Percentiles rank a stretch among this genome's conserved stretches.
Conservation (phyloP, 306 rosid genomes). For the Cucurbita maxima region DNA sequence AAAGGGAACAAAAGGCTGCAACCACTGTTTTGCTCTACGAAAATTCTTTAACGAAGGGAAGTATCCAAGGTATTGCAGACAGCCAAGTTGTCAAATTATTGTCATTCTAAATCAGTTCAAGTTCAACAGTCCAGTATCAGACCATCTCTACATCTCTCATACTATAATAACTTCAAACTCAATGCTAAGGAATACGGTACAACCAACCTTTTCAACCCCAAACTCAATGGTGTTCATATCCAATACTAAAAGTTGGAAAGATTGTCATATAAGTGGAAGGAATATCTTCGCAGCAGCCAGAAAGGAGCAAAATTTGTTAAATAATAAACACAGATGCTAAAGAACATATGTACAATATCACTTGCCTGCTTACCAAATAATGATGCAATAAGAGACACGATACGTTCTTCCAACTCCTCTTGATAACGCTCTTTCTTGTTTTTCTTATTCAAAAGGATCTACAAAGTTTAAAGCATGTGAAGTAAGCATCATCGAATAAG, state of each 20-base stretch:
- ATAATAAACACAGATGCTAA: not conserved
- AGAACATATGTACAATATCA: conserved; percentile 14
- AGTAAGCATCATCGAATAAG: conserved; percentile 12
- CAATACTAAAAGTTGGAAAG: not conserved
- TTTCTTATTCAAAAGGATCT: conserved; percentile 70
- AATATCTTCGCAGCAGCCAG: not conserved
- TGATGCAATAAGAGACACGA: conserved; percentile 69
- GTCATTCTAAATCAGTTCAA: not conserved
- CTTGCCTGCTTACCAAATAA: conserved; percentile 92
- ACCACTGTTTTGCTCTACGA: not conserved
- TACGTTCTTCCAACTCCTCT: conserved; percentile 88
- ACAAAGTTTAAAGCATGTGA: not conserved
- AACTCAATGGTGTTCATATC: not conserved
- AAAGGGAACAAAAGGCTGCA: not conserved
- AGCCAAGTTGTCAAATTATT: not conserved
- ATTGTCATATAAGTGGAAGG: not conserved
- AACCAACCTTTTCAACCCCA: not conserved
- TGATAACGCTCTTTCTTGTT: conserved; percentile 81
- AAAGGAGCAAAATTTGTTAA: not conserved
- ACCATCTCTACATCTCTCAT: not conserved
- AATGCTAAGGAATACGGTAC: not conserved
- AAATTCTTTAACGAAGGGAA: not conserved
- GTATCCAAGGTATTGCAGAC: not conserved
- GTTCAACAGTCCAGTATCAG: not conserved
- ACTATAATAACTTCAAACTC: not conserved